phyloP scores from a whole-genome alignment of 768 basidiomycete species.

The Leccinum aurantiacum region DNA sequence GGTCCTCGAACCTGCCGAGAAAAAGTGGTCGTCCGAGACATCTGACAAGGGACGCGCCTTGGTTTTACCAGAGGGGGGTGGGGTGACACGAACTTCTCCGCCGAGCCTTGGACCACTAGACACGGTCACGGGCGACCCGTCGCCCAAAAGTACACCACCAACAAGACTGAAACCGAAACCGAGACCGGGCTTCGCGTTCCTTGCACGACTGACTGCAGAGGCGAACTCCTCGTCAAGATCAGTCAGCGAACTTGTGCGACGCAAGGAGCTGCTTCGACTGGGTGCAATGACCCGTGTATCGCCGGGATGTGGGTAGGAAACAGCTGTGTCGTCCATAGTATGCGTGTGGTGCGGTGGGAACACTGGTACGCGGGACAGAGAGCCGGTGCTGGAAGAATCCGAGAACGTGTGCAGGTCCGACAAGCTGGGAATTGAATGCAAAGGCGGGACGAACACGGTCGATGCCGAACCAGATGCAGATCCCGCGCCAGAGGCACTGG shows the following conservation, averaged over 20 bases:
- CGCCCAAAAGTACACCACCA: slow-evolving; percentile 42
- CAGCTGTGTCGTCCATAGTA: slow-evolving; percentile 72
- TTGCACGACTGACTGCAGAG: slow-evolving; percentile 42
- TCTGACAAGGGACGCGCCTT: slow-evolving; percentile 32
- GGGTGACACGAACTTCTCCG: slow-evolving; percentile 43
- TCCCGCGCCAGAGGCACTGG: slow-evolving; percentile 32
- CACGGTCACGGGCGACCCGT: slow-evolving; percentile 67
- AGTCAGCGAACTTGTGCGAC: slow-evolving; percentile 72
- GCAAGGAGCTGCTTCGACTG: slow-evolving; percentile 55
- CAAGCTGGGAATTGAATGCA: slow-evolving; percentile 69
- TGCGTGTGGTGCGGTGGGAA: slow-evolving; percentile 60
- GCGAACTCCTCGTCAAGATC: slow-evolving; percentile 68
- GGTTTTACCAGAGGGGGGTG: slow-evolving; percentile 42
- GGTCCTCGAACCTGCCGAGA: slow-evolving; percentile 41
- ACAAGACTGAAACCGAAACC: slow-evolving; percentile 45
- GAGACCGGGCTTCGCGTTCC: slow-evolving; percentile 42
- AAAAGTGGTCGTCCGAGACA: slow-evolving; percentile 48
- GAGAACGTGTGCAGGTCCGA: slow-evolving; percentile 58
- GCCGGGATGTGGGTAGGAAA: slow-evolving; percentile 70
- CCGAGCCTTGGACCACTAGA: slow-evolving; percentile 60
- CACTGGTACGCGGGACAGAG: slow-evolving; percentile 45
- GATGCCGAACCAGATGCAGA: slow-evolving; percentile 64
- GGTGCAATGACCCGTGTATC: slow-evolving; percentile 74
- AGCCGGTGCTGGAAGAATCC: slow-evolving; percentile 39
- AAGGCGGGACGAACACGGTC: slow-evolving; percentile 75